A percentile compares a stretch with the other conserved stretches of the same genome.
phyloP scores from a whole-genome alignment of 2,329 filamentous ascomycete species.

The Penicillium sp. region DNA sequence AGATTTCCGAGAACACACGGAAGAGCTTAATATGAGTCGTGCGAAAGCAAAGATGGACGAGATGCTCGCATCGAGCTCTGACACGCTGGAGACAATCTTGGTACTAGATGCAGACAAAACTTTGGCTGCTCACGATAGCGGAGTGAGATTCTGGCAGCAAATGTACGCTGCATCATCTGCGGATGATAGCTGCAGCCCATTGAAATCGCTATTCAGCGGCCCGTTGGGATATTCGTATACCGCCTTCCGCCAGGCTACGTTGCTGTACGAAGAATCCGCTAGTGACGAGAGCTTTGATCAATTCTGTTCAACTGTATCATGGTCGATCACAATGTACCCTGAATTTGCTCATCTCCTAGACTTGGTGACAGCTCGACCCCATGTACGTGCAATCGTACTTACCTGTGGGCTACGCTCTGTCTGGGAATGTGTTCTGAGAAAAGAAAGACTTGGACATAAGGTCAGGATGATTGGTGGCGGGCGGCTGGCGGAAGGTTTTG shows the following conservation, averaged over 20 bases:
- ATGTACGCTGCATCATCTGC: slow-evolving; percentile 1
- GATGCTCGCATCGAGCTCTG: slow-evolving; percentile 22
- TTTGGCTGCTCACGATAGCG: slow-evolving; percentile 41
- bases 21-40: not conserved
- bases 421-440: slow-evolving; percentile 57
- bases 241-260: slow-evolving; percentile 55
- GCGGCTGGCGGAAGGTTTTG: slow-evolving; percentile 47
- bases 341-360: slow-evolving; percentile 51
- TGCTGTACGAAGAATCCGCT: slow-evolving; percentile 53
- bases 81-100: slow-evolving; percentile 46
- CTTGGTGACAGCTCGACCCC: slow-evolving; percentile 20
- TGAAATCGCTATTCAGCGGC: slow-evolving; percentile 51
- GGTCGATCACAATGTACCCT: slow-evolving; percentile 44
- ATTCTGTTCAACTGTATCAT: slow-evolving; percentile 49
- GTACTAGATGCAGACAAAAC: slow-evolving; percentile 62
- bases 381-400: slow-evolving; percentile 52
- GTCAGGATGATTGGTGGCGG: slow-evolving; percentile 57
- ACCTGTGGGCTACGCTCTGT: slow-evolving; percentile 55
- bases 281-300: slow-evolving; percentile 44
- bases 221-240: slow-evolving; percentile 52
- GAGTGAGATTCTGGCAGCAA: slow-evolving; percentile 14
- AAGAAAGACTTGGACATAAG: slow-evolving; percentile 39
- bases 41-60: slow-evolving; percentile 32
- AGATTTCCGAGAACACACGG: not conserved
- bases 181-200: slow-evolving; percentile 19